Evolutionary conservation across 352 stramenopile genomes (phyloP).

Genomic region (Elongisporangium prolatum): DNA sequence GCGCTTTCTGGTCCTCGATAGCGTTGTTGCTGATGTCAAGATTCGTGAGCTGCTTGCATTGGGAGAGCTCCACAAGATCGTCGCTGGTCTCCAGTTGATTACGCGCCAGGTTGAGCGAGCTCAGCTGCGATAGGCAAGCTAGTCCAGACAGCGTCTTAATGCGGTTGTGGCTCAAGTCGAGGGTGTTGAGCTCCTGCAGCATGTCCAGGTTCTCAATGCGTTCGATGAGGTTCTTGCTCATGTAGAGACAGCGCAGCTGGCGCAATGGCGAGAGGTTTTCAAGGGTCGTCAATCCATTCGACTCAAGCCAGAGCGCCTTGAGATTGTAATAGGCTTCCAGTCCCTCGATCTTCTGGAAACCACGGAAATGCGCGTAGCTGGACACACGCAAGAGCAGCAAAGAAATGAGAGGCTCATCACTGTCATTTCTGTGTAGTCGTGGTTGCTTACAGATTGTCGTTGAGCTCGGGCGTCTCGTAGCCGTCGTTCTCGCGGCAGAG

Average conservation of each 20-base stretch:
- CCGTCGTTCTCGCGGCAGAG: slow-evolving; percentile 89
- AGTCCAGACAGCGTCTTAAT: slow-evolving; percentile 84
- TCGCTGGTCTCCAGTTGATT: slow-evolving; percentile 80
- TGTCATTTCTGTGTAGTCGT: not conserved
- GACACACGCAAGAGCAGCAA: not conserved
- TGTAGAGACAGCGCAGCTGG: slow-evolving; percentile 89
- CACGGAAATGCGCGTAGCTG: slow-evolving; percentile 90
- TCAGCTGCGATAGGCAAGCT: slow-evolving; percentile 62
- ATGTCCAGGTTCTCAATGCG: slow-evolving; percentile 64
- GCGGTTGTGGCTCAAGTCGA: slow-evolving; percentile 92
- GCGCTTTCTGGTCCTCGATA: slow-evolving; percentile 72
- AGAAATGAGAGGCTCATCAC: slow-evolving; percentile 1
- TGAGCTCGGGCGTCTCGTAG: slow-evolving; percentile 94
- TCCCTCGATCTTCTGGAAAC: slow-evolving; percentile 93
- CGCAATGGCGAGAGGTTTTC: slow-evolving; percentile 70
- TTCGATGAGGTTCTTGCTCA: slow-evolving; percentile 92
- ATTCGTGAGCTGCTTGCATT: slow-evolving; percentile 77
- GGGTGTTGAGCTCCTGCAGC: slow-evolving; percentile 81
- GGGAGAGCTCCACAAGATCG: slow-evolving; percentile 68
- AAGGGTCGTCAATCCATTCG: slow-evolving; percentile 89
- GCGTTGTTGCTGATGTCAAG: slow-evolving; percentile 92
- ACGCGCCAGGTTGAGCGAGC: slow-evolving; percentile 87
- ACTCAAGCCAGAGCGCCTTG: slow-evolving; percentile 95
- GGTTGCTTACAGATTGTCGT: slow-evolving; percentile 87
- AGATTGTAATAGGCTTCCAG: slow-evolving; percentile 91